Evolutionary conservation across 2,329 filamentous ascomycete species (phyloP).

Genomic region (Ophiocordyceps polyrhachis-furcata): DNA sequence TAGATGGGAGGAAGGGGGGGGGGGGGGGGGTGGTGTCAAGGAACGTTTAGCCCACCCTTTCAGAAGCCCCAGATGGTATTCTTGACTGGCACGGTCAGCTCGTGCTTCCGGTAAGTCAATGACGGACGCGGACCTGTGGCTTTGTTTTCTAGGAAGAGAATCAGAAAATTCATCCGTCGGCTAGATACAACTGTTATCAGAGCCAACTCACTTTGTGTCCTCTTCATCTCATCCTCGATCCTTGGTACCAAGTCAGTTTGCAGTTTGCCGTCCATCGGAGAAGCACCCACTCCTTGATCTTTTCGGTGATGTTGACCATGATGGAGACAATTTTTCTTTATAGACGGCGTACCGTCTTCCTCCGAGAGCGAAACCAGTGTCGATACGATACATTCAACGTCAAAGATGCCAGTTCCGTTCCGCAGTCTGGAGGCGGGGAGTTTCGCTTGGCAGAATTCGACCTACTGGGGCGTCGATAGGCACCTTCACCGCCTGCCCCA

Average conservation of each 20-base stretch:
- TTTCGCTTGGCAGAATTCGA: slow-evolving; percentile 6
- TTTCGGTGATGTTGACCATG: slow-evolving; percentile 99
- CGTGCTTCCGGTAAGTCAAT: not conserved
- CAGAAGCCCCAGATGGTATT: slow-evolving; percentile 93
- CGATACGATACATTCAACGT: not conserved
- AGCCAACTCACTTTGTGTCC: slow-evolving; percentile 69
- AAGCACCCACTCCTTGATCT: slow-evolving; percentile 83
- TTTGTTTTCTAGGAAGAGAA: slow-evolving; percentile 63
- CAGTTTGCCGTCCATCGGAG: not conserved
- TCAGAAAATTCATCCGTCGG: slow-evolving; percentile 10
- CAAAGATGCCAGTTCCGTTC: slow-evolving; percentile 9
- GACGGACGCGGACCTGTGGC: slow-evolving; percentile 55
- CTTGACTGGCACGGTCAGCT: slow-evolving; percentile 25
- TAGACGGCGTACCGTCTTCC: slow-evolving; percentile 12
- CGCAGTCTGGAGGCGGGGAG: slow-evolving; percentile 4
- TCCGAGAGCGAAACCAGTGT: not conserved
- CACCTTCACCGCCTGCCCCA: slow-evolving; percentile 12
- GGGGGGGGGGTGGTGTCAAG: too few species aligned
- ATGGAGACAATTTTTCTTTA: slow-evolving; percentile 16
- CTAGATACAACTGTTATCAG: too few species aligned
- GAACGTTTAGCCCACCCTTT: slow-evolving; percentile 56
- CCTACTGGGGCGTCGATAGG: not conserved
- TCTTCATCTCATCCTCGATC: slow-evolving; percentile 99
- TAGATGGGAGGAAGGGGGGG: not conserved
- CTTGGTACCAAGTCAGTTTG: slow-evolving; percentile 26